These are phyloP conservation scores for Syzygium jambos DNA, from an alignment of 345 rosid species.

Conservation along the genomic window DNA sequence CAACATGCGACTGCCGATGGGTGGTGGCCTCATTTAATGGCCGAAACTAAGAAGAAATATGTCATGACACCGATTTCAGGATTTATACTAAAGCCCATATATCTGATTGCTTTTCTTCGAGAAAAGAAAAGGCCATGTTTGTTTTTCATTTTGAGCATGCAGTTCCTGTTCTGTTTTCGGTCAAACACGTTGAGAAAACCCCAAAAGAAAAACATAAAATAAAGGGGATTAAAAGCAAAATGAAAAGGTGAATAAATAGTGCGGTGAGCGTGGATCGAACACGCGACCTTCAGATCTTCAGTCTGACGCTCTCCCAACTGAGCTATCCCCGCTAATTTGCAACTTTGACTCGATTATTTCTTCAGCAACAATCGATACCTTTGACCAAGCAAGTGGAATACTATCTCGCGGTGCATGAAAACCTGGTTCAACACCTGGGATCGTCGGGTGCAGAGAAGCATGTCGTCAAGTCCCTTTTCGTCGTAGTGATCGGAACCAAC, in stretches of 20 bases:
- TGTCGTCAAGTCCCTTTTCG: conserved; percentile 8
- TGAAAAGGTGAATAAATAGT: not conserved
- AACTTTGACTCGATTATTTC: fast-evolving
- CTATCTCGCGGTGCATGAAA: not conserved
- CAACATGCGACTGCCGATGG: not conserved
- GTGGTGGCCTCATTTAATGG: not conserved
- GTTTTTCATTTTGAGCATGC: not conserved
- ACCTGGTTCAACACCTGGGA: conserved; percentile 3
- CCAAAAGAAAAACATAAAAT: not conserved
- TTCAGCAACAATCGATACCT: conserved; percentile 8
- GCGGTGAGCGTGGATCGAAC: conserved; percentile 94
- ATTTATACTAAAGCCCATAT: not conserved
- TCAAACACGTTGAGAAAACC: not conserved
- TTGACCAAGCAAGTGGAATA: conserved; percentile 10
- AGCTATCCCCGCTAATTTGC: conserved; percentile 57
- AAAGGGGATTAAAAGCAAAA: not conserved
- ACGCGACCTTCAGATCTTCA: conserved; percentile 97
- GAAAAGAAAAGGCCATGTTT: not conserved
- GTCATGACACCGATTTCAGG: not conserved
- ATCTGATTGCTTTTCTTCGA: not conserved
- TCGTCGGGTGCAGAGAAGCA: conserved; percentile 1
- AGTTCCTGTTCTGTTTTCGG: not conserved
- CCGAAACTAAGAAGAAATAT: not conserved
- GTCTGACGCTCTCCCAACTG: conserved; percentile 97
- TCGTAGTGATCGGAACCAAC: conserved; percentile 11